Percentiles rank a stretch among this genome's conserved stretches.
These are phyloP conservation scores for Onygenales sp. DNA, from an alignment of 2,329 filamentous ascomycete genomes.

Conservation along the genomic window DNA sequence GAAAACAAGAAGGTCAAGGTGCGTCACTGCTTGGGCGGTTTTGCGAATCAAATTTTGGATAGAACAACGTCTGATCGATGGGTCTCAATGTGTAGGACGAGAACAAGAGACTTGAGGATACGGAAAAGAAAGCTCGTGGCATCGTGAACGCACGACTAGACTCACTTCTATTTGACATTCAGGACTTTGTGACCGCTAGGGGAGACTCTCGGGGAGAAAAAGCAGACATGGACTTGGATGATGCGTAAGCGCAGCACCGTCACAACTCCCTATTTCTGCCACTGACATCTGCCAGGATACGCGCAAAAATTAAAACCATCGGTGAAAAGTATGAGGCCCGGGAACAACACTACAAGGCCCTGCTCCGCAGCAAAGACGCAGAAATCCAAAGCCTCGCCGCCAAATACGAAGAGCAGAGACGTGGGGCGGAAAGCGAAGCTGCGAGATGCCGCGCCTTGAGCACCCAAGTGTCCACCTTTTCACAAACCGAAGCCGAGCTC, in stretches of 20 bases:
- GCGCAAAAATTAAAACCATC: constrained; percentile 79
- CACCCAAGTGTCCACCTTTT: constrained; percentile 86
- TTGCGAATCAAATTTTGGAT: constrained; percentile 9
- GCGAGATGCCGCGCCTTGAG: constrained; percentile 76
- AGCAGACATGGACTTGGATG: constrained; percentile 79
- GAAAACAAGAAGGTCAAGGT: constrained; percentile 99
- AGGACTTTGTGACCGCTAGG: constrained; percentile 80
- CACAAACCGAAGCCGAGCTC: constrained; percentile 88
- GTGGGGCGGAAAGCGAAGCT: constrained; percentile 72
- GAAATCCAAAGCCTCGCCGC: constrained; percentile 89
- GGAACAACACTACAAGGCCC: constrained; percentile 84
- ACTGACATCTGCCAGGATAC: constrained; percentile 32
- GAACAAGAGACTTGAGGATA: constrained; percentile 83
- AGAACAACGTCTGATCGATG: not conserved
- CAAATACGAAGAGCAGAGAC: constrained; percentile 81
- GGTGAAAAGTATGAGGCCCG: constrained; percentile 95
- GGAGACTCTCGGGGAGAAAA: constrained; percentile 72
- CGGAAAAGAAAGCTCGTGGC: constrained; percentile 69
- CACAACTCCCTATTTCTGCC: constrained; percentile 4
- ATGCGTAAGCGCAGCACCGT: constrained; percentile 53
- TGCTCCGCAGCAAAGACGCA: constrained; percentile 87
- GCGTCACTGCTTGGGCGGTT: constrained; percentile 17
- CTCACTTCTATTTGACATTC: constrained; percentile 69
- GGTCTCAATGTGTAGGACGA: constrained; percentile 55
- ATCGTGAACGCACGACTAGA: constrained; percentile 81